These are phyloP conservation scores for Annulohypoxylon bovei DNA, from an alignment of 495 filamentous ascomycete species.

Conservation along the genomic window DNA sequence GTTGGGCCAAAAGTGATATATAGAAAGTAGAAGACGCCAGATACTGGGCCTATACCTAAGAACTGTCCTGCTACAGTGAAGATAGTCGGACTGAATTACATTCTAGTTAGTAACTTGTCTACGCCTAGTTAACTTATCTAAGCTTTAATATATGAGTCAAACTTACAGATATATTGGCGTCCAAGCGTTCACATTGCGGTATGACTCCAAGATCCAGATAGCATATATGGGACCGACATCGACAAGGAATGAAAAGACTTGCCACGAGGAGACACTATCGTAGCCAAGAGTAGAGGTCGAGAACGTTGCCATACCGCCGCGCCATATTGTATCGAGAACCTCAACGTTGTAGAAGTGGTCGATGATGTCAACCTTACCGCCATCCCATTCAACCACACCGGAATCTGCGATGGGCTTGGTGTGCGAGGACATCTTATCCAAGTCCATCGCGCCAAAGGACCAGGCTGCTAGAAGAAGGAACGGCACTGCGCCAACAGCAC, in stretches of 20 bases:
- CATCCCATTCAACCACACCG: constrained; percentile 31
- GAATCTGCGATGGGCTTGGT: constrained; percentile 17
- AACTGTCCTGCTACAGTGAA: constrained; percentile 23
- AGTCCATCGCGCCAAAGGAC: constrained; percentile 20
- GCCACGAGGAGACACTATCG: constrained; percentile 25
- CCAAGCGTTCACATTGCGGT: constrained; percentile 5
- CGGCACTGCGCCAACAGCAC: constrained; percentile 14
- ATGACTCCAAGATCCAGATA: constrained; percentile 33
- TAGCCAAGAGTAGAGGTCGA: constrained; percentile 25
- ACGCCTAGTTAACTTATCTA: not conserved
- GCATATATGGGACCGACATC: constrained; percentile 27
- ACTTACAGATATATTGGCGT: constrained; percentile 27
- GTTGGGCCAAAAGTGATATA: constrained; percentile 30
- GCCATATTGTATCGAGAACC: constrained; percentile 17
- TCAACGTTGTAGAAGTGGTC: constrained; percentile 22
- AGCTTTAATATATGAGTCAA: not conserved
- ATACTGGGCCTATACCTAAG: constrained; percentile 19
- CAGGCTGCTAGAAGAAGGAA: constrained; percentile 24
- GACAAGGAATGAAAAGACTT: constrained; percentile 29
- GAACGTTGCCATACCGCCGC: constrained; percentile 20
- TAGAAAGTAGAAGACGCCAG: constrained; percentile 25
- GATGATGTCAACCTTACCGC: constrained; percentile 18
- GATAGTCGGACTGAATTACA: constrained; percentile 13
- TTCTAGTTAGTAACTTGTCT: not conserved
- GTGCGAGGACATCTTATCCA: constrained; percentile 4